Percentiles rank a stretch among this genome's conserved stretches.
phyloP scores from a whole-genome alignment of 345 rosid genomes.

The Acer negundo region DNA sequence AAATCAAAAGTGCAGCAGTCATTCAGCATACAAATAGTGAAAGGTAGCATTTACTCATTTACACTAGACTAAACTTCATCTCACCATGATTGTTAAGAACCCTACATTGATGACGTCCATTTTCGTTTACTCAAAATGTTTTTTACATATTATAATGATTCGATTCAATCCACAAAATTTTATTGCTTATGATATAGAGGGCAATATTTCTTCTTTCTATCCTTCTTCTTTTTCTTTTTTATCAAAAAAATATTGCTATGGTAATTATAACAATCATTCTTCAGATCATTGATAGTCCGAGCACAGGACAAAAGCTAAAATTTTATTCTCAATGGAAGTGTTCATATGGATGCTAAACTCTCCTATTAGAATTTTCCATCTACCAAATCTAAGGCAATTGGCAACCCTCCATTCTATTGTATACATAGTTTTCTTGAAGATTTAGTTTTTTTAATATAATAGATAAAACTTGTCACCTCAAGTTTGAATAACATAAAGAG shows the following conservation, averaged over 20 bases:
- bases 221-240: not conserved
- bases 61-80: not conserved
- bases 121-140: not conserved
- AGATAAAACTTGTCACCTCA: constrained; percentile 6
- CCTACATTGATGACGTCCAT: not conserved
- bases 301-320: not conserved
- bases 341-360: not conserved
- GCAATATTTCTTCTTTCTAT: not conserved
- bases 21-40: not conserved
- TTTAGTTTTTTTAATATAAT: not conserved
- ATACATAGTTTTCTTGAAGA: not conserved
- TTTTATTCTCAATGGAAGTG: not conserved
- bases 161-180: not conserved
- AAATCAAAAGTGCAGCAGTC: not conserved
- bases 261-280: not conserved
- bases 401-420: not conserved
- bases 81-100: not conserved
- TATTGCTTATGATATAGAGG: not conserved
- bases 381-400: not conserved
- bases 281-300: not conserved
- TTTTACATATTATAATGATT: not conserved
- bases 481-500: not conserved
- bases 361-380: not conserved
- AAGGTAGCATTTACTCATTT: too few relatives aligned
- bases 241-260: not conserved